Conservation (phyloP, 2,329 filamentous ascomycete genomes). For the Aspergillus viridinutans region DNA sequence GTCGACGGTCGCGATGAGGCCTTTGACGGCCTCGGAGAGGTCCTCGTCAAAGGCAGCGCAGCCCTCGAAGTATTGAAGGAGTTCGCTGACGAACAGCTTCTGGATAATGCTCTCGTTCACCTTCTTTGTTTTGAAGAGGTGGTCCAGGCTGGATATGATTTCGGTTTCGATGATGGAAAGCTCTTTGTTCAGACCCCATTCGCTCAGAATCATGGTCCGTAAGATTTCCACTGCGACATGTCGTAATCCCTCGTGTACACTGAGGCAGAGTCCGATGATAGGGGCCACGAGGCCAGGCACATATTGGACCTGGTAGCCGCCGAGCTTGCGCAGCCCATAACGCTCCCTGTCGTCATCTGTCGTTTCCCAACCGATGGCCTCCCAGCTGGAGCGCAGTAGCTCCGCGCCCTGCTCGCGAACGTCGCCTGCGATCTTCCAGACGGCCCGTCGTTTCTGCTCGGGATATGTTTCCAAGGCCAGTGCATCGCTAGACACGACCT, state of each 20-base stretch:
- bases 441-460: slow-evolving; percentile 90
- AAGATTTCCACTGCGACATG: slow-evolving; percentile 88
- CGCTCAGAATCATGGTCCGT: slow-evolving; percentile 97
- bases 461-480: slow-evolving; percentile 93
- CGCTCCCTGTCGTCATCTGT: slow-evolving; percentile 70
- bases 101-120: slow-evolving; percentile 85
- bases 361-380: slow-evolving; percentile 94
- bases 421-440: slow-evolving; percentile 98
- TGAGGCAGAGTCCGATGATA: slow-evolving; percentile 89
- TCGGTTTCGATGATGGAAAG: slow-evolving; percentile 88
- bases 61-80: slow-evolving; percentile 74
- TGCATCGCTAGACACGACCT: slow-evolving; percentile 81
- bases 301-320: slow-evolving; percentile 97
- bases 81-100: slow-evolving; percentile 84
- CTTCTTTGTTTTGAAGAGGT: slow-evolving; percentile 82
- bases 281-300: slow-evolving; percentile 87
- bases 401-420: slow-evolving; percentile 88
- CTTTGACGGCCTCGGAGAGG: slow-evolving; percentile 70
- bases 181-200: slow-evolving; percentile 95
- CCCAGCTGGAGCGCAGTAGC: slow-evolving; percentile 80
- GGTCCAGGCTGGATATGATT: slow-evolving; percentile 90
- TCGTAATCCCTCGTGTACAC: slow-evolving; percentile 86
- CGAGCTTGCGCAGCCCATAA: slow-evolving; percentile 78
- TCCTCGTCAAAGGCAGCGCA: slow-evolving; percentile 66
- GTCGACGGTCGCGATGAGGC: slow-evolving; percentile 78